These are phyloP conservation scores for Zopfia rhizophila DNA, from an alignment of 2,329 filamentous ascomycete genomes.

Conservation along the genomic window DNA sequence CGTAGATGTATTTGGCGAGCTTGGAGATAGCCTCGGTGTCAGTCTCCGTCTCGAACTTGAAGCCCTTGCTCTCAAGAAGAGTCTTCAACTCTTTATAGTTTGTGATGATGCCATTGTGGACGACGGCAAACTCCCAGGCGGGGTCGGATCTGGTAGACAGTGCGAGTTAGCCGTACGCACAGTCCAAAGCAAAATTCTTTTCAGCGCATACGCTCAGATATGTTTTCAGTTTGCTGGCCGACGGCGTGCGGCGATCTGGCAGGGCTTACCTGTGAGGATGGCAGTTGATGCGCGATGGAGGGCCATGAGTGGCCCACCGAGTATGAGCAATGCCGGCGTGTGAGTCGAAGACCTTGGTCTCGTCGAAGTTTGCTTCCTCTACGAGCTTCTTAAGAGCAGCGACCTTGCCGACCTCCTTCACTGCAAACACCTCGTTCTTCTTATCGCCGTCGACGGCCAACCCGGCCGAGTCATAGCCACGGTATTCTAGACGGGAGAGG, in stretches of 20 bases:
- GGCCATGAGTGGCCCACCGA: constrained; percentile 97
- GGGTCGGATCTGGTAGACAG: constrained; percentile 77
- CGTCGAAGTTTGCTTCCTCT: constrained; percentile 81
- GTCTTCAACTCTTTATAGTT: constrained; percentile 99
- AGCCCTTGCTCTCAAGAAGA: constrained; percentile 91
- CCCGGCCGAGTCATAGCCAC: constrained; percentile 97
- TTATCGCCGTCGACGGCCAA: constrained; percentile 97
- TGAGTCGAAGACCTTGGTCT: constrained; percentile 94
- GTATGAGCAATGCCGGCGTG: constrained; percentile 99
- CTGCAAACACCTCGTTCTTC: constrained; percentile 96
- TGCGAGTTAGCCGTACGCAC: constrained; percentile 30
- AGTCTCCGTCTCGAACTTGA: constrained; percentile 98
- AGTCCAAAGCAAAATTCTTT: constrained; percentile 4
- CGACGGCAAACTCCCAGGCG: constrained; percentile 94
- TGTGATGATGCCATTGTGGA: constrained; percentile 99
- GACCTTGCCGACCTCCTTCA: constrained; percentile 99
- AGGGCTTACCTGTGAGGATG: constrained; percentile 89
- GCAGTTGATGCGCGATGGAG: constrained; percentile 94
- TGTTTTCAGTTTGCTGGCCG: constrained; percentile 25
- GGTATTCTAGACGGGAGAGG: constrained; percentile 95
- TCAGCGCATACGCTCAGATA: background rate
- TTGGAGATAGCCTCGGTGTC: constrained; percentile 99
- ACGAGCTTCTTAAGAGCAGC: constrained; percentile 95
- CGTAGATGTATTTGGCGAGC: constrained; percentile 97
- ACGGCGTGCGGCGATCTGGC: constrained; percentile 6